Conservation (phyloP, 1,139 yeast genomes). For the Groenewaldozyma auringiensis region DNA sequence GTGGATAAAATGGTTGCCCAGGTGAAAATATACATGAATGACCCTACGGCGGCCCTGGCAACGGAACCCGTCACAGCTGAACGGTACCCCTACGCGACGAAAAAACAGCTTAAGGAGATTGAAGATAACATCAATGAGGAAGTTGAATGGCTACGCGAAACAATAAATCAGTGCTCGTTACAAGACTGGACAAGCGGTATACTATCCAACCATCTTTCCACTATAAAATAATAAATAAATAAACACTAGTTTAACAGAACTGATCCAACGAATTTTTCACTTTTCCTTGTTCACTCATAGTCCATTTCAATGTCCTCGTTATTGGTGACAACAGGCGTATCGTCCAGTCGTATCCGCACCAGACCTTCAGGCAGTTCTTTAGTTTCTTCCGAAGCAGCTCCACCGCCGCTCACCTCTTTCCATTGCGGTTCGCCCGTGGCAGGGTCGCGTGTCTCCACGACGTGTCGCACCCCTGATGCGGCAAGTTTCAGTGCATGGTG, state of each 20-base stretch:
- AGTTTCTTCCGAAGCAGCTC: slow-evolving; percentile 14
- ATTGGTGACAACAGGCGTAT: neutral
- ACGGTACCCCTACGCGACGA: slow-evolving; percentile 21
- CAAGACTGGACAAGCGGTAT: slow-evolving; percentile 22
- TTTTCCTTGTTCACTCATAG: neutral
- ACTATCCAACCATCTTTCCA: slow-evolving; percentile 6
- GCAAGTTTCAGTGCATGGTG: slow-evolving; percentile 61
- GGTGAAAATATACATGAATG: neutral
- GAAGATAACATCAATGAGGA: slow-evolving; percentile 11
- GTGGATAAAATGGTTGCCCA: neutral
- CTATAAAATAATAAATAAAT: no score
- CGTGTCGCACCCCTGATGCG: slow-evolving; percentile 38
- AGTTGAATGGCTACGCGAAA: slow-evolving; percentile 7
- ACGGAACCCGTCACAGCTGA: neutral
- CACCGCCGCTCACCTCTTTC: slow-evolving; percentile 28
- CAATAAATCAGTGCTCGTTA: slow-evolving; percentile 12
- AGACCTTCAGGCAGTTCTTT: slow-evolving; percentile 56
- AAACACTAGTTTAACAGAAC: no score
- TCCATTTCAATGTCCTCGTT: neutral
- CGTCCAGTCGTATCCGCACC: slow-evolving; percentile 53
- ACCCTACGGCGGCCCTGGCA: neutral
- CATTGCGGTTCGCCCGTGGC: slow-evolving; percentile 43
- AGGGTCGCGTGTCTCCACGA: slow-evolving; percentile 37
- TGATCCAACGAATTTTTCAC: no score
- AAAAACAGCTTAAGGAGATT: slow-evolving; percentile 11